phyloP scores from a whole-genome alignment of 441 rosid genomes.

The Eruca vesicaria region DNA sequence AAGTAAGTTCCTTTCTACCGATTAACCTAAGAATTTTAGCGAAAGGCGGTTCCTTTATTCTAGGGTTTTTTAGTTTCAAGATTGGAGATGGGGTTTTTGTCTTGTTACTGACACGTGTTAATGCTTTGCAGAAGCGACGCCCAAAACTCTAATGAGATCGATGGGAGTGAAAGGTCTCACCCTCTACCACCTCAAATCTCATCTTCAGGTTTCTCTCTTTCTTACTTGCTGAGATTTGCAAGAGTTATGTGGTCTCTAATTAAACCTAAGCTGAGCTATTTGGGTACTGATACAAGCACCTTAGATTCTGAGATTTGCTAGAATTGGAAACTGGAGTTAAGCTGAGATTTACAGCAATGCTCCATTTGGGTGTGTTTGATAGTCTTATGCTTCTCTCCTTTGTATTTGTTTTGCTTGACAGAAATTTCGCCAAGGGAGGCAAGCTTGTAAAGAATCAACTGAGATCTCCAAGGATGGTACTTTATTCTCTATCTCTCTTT shows the following conservation, averaged over 20 bases:
- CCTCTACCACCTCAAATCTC: slow-evolving; percentile 93
- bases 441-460: slow-evolving; percentile 73
- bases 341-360: too few relatives aligned
- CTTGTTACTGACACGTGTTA: neutral
- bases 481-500: neutral
- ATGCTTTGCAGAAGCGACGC: slow-evolving; percentile 77
- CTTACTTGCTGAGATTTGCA: too few relatives aligned
- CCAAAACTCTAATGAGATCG: slow-evolving; percentile 87
- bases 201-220: slow-evolving; percentile 70
- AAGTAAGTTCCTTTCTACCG: slow-evolving; percentile 45
- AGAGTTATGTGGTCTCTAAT: too few relatives aligned
- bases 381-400: neutral
- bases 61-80: neutral
- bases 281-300: neutral
- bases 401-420: slow-evolving; percentile 40
- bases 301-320: slow-evolving; percentile 11
- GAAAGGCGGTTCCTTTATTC: neutral
- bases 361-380: neutral
- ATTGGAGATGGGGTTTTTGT: neutral
- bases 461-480: slow-evolving; percentile 90
- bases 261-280: neutral
- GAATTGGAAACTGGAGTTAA: too few relatives aligned
- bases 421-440: slow-evolving; percentile 93
- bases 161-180: slow-evolving; percentile 99
- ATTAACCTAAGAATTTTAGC: neutral